Conservation (phyloP, 306 rosid species). For the Quercus mongolica region DNA sequence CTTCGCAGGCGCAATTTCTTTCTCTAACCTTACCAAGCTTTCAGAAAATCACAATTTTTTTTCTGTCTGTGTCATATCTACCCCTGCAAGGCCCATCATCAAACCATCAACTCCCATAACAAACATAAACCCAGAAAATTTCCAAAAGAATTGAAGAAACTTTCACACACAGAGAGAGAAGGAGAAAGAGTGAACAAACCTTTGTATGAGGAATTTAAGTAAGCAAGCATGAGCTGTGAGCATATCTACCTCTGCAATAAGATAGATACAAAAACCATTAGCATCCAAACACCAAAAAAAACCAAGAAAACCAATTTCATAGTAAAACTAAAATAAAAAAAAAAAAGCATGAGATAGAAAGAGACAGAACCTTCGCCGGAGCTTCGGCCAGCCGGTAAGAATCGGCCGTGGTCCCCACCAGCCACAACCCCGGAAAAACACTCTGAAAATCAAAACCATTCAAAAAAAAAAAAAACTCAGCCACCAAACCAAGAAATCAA, state of each 20-base stretch:
- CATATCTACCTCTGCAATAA: constrained; percentile 35
- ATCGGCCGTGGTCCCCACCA: constrained; percentile 76
- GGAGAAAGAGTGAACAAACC: neutral
- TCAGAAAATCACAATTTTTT: constrained; percentile 16
- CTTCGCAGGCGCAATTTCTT: constrained; percentile 14
- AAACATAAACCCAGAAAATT: neutral
- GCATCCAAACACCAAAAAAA: neutral
- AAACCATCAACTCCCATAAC: neutral
- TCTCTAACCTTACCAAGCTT: neutral
- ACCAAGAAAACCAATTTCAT: neutral
- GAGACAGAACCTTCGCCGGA: constrained; percentile 56
- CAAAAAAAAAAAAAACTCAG: neutral
- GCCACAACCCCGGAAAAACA: constrained; percentile 88
- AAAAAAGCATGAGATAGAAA: neutral
- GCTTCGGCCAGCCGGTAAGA: constrained; percentile 57
- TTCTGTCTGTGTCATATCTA: constrained; percentile 23
- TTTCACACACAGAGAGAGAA: neutral
- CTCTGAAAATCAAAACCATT: constrained; percentile 35
- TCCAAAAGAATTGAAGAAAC: neutral
- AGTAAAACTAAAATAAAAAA: neutral
- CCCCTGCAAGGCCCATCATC: constrained; percentile 50
- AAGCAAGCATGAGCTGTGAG: neutral
- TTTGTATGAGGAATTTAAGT: neutral
- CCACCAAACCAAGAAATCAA: neutral
- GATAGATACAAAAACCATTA: neutral